Conservation (phyloP, 2,329 filamentous ascomycete species). For the Coleophoma crateriformis region DNA sequence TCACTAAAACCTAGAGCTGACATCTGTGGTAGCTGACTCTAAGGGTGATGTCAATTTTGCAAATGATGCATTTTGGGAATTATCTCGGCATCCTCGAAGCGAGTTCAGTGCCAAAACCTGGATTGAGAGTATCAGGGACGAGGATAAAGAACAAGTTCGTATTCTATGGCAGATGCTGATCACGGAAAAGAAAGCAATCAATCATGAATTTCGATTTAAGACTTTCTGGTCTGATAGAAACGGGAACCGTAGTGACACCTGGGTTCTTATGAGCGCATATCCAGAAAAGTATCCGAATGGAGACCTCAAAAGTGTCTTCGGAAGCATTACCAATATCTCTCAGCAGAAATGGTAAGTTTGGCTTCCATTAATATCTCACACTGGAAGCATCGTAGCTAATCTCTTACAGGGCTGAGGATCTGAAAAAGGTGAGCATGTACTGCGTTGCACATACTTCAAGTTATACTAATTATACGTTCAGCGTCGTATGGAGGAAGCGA, state of each 20-base stretch:
- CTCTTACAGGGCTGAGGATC: constrained; percentile 54
- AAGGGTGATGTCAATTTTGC: constrained; percentile 69
- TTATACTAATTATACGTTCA: no score
- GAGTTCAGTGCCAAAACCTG: constrained; percentile 56
- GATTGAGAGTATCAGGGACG: constrained; percentile 66
- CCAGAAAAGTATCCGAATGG: constrained; percentile 63
- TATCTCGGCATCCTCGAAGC: constrained; percentile 59
- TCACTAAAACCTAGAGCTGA: neutral
- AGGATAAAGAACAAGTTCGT: constrained; percentile 56
- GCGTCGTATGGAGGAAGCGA: constrained; percentile 71
- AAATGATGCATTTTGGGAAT: constrained; percentile 71
- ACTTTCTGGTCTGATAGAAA: constrained; percentile 55
- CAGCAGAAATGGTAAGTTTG: constrained; percentile 61
- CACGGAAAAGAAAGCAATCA: constrained; percentile 56
- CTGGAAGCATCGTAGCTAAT: no score
- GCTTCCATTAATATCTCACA: no score
- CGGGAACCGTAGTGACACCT: constrained; percentile 59
- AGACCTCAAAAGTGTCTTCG: constrained; percentile 68
- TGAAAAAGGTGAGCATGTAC: constrained; percentile 47
- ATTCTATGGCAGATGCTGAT: constrained; percentile 59
- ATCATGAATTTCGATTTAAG: constrained; percentile 72
- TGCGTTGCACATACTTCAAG: no score
- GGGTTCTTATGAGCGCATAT: constrained; percentile 73
- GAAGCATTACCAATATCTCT: constrained; percentile 79
- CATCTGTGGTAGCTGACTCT: constrained; percentile 45